Evolutionary conservation across 177 flowering plant genomes (phyloP), one percentile per base, ranked within the genome.

Genomic region (Vitis hybrid): DNA sequence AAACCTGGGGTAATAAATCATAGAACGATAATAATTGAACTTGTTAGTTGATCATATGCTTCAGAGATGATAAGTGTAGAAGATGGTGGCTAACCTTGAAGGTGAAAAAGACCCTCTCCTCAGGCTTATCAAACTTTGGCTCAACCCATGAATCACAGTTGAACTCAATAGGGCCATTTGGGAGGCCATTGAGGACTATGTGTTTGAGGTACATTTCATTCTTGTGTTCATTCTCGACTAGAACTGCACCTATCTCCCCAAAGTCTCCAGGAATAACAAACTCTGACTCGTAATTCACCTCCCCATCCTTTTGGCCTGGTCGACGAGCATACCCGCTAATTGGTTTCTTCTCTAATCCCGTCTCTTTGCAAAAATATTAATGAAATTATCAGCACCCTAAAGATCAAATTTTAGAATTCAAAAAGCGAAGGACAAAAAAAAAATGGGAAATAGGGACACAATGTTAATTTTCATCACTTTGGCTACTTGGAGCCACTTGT

Each of bases 221-320:
- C 71, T 77, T 87, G 78, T 93, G 94, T 68, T 88, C 87, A 70
- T 95, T 93, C 64, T 82, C 83, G 13, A 95, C 83, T 1, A 83
- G 0, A 13, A 95, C 49, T 0, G 87, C 99, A 0, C 99, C 99
- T 1, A 88, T 34, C 17, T 66, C 78, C 5, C 99, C 98, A 52
- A 90, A 95, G 48, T 72, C 79, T 1, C 23, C 34, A 0, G 83
- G 83, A 2, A 94, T 65, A 11, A 3, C 51, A 32, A 92, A 85
- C 0, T 68, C 56, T 1, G 81, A 69, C 75, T 86, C 92, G 45
- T 92, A 92, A 6, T 70, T 76, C 34, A 75, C 79, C 11, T 77
- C 81, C 0, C 72, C 69, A 0, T 51, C 69, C 1, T 72, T 67
- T 11, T 67, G 51, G 2, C 71, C 39, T 1, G 3, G 14, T 57